Base-by-base conservation (phyloP, 2,329 filamentous ascomycete species). In the Aspergillus intermedius region DNA sequence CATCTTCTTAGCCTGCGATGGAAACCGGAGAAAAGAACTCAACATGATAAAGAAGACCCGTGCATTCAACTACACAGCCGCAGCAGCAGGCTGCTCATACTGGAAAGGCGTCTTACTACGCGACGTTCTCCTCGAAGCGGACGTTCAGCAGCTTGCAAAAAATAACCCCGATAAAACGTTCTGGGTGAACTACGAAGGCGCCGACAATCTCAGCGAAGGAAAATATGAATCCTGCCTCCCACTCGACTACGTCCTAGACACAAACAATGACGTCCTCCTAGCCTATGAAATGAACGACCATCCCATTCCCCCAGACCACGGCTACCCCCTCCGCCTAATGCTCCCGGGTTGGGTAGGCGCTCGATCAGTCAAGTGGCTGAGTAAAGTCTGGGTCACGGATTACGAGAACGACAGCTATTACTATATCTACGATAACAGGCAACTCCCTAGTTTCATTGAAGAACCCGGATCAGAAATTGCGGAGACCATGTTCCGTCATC, bases 151-250 rank as follows among this genome's bases (percentile, higher is more conserved):
- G 3, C 48, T 53, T 9, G 50, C 51, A 17, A 48, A 57, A 10
- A 25, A 50, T 9, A 44, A 44, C 3, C 39, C 44, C 3, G 25
- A 48, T 1, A 59, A 60, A 25, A 60, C 64, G 5, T 59, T 60
- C 22, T 77, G 71, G 70, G 69, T 79, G 34, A 72, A 78, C 50
- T 77, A 78, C 48, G 69, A 75, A 51, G 76, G 77, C 1, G 67
- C 74, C 0, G 76, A 79, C 45, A 60, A 71, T 1, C 72, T 69
- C 3, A 72, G 65, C 44, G 71, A 75, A 49, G 74, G 72, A 4
- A 74, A 73, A 40, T 77, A 77, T 51, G 65, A 64, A 15, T 77
- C 75, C 2, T 71, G 64, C 49, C 70, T 79, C 4, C 72, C 74
- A 0, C 64, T 78, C 3, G 66, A 70, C n/a, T 75, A 77, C 52